Percentiles rank a stretch among this genome's conserved stretches.
phyloP scores from a whole-genome alignment of 176 grass and related monocot species.

The Poa pratensis region DNA sequence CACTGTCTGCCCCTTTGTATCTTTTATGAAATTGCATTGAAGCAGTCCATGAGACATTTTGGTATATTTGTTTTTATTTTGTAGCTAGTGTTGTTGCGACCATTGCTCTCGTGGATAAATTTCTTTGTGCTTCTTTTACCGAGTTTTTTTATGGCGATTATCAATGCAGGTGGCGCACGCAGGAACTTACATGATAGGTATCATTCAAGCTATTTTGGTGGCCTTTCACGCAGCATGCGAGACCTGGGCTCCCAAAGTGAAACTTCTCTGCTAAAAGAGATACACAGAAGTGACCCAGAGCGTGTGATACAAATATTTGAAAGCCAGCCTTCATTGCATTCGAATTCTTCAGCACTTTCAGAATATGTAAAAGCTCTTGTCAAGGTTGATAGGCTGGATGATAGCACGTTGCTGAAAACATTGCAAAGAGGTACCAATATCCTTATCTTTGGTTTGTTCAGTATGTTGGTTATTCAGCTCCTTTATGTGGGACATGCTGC shows the following conservation, averaged over 20 bases:
- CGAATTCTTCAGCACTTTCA: constrained; percentile 77
- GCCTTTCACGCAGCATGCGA: constrained; percentile 70
- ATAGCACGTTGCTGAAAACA: constrained; percentile 88
- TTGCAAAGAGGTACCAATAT: constrained; percentile 73
- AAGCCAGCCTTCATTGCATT: constrained; percentile 82
- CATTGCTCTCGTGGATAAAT: background rate
- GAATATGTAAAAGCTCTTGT: constrained; percentile 99
- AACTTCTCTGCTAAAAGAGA: constrained; percentile 77
- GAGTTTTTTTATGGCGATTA: constrained; percentile 16
- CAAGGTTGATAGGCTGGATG: constrained; percentile 88
- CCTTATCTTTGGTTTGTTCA: constrained; percentile 11
- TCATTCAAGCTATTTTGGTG: constrained; percentile 90
- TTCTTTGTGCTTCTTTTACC: constrained; percentile 7
- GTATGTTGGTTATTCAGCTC: constrained; percentile 10
- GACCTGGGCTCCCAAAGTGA: constrained; percentile 65
- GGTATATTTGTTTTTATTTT: constrained; percentile 17
- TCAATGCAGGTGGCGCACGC: constrained; percentile 55
- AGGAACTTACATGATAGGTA: constrained; percentile 73
- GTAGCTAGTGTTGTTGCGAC: background rate
- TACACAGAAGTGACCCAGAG: constrained; percentile 95
- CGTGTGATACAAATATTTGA: constrained; percentile 96
- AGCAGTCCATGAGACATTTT: background rate
- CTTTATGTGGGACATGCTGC: constrained; percentile 21
- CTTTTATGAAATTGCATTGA: constrained; percentile 7
- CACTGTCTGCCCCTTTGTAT: background rate